Conservation (phyloP, 169 alveolate genomes). For the Theileria annulata region DNA sequence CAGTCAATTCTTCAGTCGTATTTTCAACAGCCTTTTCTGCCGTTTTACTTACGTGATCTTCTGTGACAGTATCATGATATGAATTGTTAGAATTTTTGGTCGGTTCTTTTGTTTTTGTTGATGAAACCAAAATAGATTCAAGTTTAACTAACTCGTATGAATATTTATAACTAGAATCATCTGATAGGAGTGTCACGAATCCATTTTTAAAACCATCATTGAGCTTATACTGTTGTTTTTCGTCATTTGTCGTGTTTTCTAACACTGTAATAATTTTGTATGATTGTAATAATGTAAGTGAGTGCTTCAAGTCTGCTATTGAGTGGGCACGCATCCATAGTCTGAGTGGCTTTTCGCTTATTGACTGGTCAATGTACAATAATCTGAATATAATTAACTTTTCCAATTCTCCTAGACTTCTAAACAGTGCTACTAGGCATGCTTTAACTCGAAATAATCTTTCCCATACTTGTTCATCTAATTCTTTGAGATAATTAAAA, state of each 20-base stretch:
- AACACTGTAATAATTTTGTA: constrained; percentile 52
- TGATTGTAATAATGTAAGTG: constrained; percentile 57
- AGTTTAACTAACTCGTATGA: background rate
- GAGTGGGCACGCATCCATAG: constrained; percentile 78
- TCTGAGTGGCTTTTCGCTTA: constrained; percentile 82
- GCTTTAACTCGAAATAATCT: constrained; percentile 45
- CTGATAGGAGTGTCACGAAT: constrained; percentile 18
- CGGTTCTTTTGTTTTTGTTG: background rate
- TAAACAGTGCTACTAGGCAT: constrained; percentile 65
- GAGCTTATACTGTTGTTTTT: constrained; percentile 64
- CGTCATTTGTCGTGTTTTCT: constrained; percentile 56
- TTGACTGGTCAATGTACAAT: constrained; percentile 79
- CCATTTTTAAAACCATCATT: constrained; percentile 40
- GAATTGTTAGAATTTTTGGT: background rate
- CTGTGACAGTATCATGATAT: background rate
- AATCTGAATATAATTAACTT: constrained; percentile 73
- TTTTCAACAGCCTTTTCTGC: background rate
- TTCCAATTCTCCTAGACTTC: constrained; percentile 77
- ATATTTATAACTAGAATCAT: constrained; percentile 8
- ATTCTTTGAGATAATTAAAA: constrained; percentile 41
- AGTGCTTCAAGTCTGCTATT: constrained; percentile 67
- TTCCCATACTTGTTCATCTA: constrained; percentile 62
- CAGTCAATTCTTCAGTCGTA: background rate
- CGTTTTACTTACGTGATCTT: background rate
- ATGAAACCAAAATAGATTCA: background rate